These are phyloP conservation scores for Emiliania huxleyi DNA, from an alignment of 78 protist species.

Conservation along the genomic window DNA sequence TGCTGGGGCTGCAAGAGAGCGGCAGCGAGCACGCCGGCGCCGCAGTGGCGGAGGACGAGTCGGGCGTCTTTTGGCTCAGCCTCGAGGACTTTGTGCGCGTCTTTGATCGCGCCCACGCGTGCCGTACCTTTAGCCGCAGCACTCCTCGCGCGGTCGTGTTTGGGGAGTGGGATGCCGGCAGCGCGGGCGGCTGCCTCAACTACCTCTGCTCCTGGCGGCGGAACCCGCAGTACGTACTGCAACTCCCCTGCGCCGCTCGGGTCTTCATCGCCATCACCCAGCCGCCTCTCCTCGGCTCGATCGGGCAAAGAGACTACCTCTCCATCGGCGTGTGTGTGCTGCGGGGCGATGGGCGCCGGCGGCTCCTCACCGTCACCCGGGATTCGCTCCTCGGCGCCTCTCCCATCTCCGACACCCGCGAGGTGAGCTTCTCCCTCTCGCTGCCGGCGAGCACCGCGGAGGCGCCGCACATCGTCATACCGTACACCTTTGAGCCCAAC, in stretches of 20 bases:
- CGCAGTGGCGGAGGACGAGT: background rate
- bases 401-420: background rate
- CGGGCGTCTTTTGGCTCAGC: background rate
- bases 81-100: background rate
- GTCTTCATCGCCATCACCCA: background rate
- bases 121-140: background rate
- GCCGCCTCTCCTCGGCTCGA: background rate
- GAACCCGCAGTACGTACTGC: background rate
- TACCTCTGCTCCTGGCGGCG: background rate
- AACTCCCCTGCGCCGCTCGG: background rate
- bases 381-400: background rate
- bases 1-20: background rate
- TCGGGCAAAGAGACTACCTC: background rate
- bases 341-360: background rate
- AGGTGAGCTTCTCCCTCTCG: background rate
- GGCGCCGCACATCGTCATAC: background rate
- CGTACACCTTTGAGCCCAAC: background rate
- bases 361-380: background rate
- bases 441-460: background rate
- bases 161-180: background rate
- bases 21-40: background rate
- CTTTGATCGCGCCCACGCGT: background rate
- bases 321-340: background rate
- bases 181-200: conserved; percentile 9
- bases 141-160: background rate